A percentile compares a stretch with the other conserved stretches of the same genome.
phyloP scores from a whole-genome alignment of 257 asterid species.

The Solanum microdontum region DNA sequence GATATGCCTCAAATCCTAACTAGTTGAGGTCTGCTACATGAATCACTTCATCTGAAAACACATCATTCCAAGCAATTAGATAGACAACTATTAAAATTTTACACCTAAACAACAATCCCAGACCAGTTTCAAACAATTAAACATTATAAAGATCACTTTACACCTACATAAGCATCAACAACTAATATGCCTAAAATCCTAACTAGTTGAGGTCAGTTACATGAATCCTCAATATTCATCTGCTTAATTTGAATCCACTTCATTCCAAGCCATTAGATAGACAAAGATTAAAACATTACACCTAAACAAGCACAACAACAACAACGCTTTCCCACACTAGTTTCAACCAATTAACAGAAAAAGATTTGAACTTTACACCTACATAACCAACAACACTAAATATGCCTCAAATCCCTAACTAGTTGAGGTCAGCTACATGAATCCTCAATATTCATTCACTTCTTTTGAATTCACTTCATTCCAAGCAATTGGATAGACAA shows the following conservation, averaged over 20 bases:
- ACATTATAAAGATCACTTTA: neutral
- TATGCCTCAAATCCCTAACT: neutral
- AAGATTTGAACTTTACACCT: neutral
- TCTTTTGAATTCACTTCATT: neutral
- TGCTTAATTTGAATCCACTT: neutral
- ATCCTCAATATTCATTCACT: neutral
- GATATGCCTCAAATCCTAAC: neutral
- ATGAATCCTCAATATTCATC: neutral
- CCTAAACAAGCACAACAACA: neutral
- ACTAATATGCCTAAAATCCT: neutral
- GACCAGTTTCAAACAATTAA: neutral
- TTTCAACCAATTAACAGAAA: neutral
- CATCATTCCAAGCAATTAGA: neutral
- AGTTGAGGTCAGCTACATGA: neutral
- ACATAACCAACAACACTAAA: neutral
- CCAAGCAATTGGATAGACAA: neutral
- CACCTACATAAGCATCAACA: neutral
- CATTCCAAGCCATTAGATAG: neutral
- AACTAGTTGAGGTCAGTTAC: neutral
- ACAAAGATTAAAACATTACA: neutral
- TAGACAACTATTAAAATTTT: neutral
- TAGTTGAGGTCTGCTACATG: neutral
- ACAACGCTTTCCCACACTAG: neutral
- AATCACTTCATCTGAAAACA: neutral
- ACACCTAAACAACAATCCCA: neutral